Base-by-base conservation (phyloP, 208 protist species). In the Porcisia deanei region DNA sequence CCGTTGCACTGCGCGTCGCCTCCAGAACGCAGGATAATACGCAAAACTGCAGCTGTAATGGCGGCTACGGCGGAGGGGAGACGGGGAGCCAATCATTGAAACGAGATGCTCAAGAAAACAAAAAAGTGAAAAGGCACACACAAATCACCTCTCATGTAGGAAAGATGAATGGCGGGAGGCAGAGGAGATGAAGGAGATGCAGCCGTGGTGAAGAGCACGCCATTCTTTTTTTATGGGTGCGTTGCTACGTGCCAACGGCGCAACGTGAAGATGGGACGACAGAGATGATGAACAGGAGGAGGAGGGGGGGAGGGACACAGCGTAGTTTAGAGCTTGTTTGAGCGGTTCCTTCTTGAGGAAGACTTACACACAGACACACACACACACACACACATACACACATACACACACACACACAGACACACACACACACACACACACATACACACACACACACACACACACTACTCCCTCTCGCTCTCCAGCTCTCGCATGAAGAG, bases 401-500 rank as follows among this genome's bases (percentile, higher is more conserved):
- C 45, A 67, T 67, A 22, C 39, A n/a, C 59, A 16, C 59, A 14
- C 22, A 67, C 41, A 41, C 16, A 12, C 25, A 8, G 25, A 3
- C 12, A 39, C 41, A 43, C 63, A 52, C 43, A 67, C 20, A 30
- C 39, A 14, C 8, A 49, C 61, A 10, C 61, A 41, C n/a, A 71
- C 47, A 71, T 22, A 55, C 22, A 71, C 25, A 25, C 47, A n/a
- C 18, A 20, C 14, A 14, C 45, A 9, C n/a, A 30, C 66, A 10
- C 5, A 25, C 45, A 9, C 59, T 53, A 72, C 75, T 37, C 43
- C 16, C 22, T 45, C 14, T 83, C 82, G 20, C 71, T 76, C 30
- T 84, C 79, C 73, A 84, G 22, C 58, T 84, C 79, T 10, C 71
- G 79, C 74, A 79, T 69, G 65, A 93, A 93, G 34, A 93, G 79